Evolutionary conservation across 2,329 filamentous ascomycete species (phyloP).

Genomic region (Claviceps citrina): DNA sequence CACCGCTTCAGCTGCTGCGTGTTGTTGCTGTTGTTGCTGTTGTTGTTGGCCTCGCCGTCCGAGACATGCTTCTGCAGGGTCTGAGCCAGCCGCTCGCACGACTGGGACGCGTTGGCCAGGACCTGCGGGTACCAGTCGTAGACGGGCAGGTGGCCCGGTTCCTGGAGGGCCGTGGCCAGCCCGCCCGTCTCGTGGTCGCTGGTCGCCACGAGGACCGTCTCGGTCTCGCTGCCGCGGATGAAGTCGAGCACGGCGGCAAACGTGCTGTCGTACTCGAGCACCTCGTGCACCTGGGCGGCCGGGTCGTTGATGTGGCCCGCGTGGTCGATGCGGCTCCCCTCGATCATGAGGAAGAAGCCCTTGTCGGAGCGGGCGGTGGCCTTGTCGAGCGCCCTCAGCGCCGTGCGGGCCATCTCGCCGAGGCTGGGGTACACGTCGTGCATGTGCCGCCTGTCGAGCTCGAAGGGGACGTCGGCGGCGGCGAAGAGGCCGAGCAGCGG

Average conservation of each 20-base stretch:
- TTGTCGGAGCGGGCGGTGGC: conserved; percentile 74
- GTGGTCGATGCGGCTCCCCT: conserved; percentile 91
- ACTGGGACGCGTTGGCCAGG: conserved; percentile 62
- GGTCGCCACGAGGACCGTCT: conserved; percentile 73
- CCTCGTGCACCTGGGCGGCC: conserved; percentile 74
- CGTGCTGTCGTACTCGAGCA: conserved; percentile 83
- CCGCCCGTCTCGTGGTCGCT: conserved; percentile 96
- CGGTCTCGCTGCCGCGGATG: conserved; percentile 53
- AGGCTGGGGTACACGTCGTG: conserved; percentile 73
- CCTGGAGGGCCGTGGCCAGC: conserved; percentile 60
- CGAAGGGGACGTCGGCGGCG: conserved; percentile 69
- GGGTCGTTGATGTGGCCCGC: conserved; percentile 78
- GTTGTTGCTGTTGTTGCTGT: no score
- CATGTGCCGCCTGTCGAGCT: conserved; percentile 73
- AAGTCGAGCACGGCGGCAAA: conserved; percentile 77
- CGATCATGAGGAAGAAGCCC: conserved; percentile 98
- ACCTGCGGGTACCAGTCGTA: conserved; percentile 70
- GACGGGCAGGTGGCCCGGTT: conserved; percentile 35
- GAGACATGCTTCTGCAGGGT: conserved; percentile 46
- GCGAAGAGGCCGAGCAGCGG: conserved; percentile 82
- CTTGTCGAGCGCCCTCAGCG: conserved; percentile 60
- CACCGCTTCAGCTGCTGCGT: conserved; percentile 42
- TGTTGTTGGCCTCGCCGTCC: conserved; percentile 14
- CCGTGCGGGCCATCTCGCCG: conserved; percentile 78
- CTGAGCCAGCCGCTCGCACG: conserved; percentile 52